Evolutionary conservation across 2,329 filamentous ascomycete species (phyloP).

Genomic region (Graphilbum sp.): DNA sequence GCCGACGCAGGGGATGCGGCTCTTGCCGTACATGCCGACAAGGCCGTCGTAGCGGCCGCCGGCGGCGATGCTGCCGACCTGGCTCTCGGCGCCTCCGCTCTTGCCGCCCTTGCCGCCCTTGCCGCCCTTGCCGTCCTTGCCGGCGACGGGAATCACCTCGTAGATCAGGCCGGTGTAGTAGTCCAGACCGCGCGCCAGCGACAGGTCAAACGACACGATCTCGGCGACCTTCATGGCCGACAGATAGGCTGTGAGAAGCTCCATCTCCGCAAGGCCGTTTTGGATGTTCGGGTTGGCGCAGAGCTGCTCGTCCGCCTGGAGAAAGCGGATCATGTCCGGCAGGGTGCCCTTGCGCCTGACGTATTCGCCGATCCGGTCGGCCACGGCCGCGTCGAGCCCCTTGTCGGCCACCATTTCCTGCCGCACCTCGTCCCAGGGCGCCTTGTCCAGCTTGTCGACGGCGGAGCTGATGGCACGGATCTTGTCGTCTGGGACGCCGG

Average conservation of each 20-base stretch:
- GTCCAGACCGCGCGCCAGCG: constrained; percentile 55
- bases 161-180: constrained; percentile 63
- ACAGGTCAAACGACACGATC: constrained; percentile 73
- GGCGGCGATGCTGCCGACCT: constrained; percentile 69
- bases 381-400: constrained; percentile 56
- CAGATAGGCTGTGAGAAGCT: constrained; percentile 64
- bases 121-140: constrained; percentile 11
- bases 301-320: constrained; percentile 48
- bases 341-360: constrained; percentile 23
- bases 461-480: constrained; percentile 78
- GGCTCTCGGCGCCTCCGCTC: constrained; percentile 22
- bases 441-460: constrained; percentile 86
- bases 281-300: constrained; percentile 58
- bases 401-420: constrained; percentile 80
- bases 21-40: constrained; percentile 83
- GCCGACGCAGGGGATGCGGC: constrained; percentile 68
- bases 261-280: constrained; percentile 65
- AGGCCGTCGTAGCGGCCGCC: constrained; percentile 85
- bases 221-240: constrained; percentile 58
- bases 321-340: constrained; percentile 49
- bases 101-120: constrained; percentile 9
- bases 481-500: constrained; percentile 72
- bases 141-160: constrained; percentile 30
- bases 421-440: constrained; percentile 74
- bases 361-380: constrained; percentile 74